A percentile compares a stretch with the other conserved stretches of the same genome.
Evolutionary conservation across 169 alveolate genomes (phyloP).

Genomic region (Plasmodium ovale): DNA sequence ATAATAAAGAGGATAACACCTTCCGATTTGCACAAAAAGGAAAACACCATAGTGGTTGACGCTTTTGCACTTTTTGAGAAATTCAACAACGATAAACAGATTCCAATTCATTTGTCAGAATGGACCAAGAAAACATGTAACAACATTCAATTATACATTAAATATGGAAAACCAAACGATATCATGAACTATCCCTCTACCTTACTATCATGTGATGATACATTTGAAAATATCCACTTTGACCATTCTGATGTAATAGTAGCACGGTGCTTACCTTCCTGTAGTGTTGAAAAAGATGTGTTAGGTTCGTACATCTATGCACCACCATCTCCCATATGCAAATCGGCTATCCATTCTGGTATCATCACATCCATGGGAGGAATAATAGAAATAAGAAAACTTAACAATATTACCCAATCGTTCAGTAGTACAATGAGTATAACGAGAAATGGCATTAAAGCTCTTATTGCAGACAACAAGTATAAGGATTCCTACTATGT

Average conservation of each 20-base stretch:
- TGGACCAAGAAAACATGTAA: slow-evolving; percentile 74
- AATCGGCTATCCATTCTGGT: slow-evolving; percentile 84
- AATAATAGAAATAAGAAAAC: slow-evolving; percentile 46
- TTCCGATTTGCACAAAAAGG: slow-evolving; percentile 13
- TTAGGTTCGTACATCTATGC: slow-evolving; percentile 79
- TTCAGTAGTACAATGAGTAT: slow-evolving; percentile 28
- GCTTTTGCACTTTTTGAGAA: slow-evolving; percentile 69
- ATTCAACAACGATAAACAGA: slow-evolving; percentile 4
- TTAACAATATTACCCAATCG: slow-evolving; percentile 50
- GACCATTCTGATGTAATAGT: background rate
- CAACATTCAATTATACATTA: slow-evolving; percentile 59
- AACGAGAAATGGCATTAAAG: slow-evolving; percentile 51
- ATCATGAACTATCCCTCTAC: slow-evolving; percentile 56
- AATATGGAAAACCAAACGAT: slow-evolving; percentile 44
- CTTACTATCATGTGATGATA: slow-evolving; percentile 59
- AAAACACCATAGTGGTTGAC: slow-evolving; percentile 36
- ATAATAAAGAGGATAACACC: slow-evolving; percentile 38
- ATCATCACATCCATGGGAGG: slow-evolving; percentile 78
- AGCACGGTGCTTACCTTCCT: slow-evolving; percentile 66
- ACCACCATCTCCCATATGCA: slow-evolving; percentile 79
- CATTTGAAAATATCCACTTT: slow-evolving; percentile 45
- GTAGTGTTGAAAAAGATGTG: slow-evolving; percentile 38
- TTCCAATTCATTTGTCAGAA: slow-evolving; percentile 29
- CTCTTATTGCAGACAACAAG: slow-evolving; percentile 21
- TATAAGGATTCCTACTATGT: slow-evolving; percentile 53